Evolutionary conservation across 2,329 filamentous ascomycete species (phyloP).

Genomic region (Arthrobotrys iridis): DNA sequence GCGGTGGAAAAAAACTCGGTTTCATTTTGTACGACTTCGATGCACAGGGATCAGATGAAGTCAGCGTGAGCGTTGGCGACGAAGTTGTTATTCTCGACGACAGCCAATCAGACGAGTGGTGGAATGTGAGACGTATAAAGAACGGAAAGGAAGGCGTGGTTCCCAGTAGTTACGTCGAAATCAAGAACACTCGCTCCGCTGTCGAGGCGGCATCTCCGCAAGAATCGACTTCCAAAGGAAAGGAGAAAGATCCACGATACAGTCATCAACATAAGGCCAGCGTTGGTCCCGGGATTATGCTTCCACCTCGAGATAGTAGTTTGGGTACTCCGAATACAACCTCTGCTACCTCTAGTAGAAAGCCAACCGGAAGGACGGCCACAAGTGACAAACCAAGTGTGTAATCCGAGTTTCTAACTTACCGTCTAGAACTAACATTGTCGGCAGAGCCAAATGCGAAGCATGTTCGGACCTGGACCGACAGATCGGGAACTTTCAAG

Average conservation of each 20-base stretch:
- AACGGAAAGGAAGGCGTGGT: conserved; percentile 96
- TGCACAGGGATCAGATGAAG: conserved; percentile 95
- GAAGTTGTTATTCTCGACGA: conserved; percentile 92
- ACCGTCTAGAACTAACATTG: conserved; percentile 49
- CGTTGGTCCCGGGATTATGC: conserved; percentile 78
- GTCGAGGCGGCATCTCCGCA: conserved; percentile 64
- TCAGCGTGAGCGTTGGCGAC: conserved; percentile 87
- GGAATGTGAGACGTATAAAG: conserved; percentile 89
- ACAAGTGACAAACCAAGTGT: conserved; percentile 55
- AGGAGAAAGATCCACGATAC: conserved; percentile 66
- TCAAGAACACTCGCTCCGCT: conserved; percentile 66
- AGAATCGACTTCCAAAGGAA: conserved; percentile 85
- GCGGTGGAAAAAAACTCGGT: conserved; percentile 71
- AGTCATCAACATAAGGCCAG: conserved; percentile 41
- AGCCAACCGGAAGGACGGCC: conserved; percentile 39
- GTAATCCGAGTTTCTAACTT: conserved; percentile 37
- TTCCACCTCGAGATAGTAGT: conserved; percentile 83
- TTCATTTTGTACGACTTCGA: conserved; percentile 92
- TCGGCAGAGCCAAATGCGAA: conserved; percentile 78
- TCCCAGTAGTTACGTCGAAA: conserved; percentile 93
- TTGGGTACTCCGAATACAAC: conserved; percentile 64
- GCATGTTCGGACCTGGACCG: conserved; percentile 92
- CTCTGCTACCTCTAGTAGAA: conserved; percentile 28
- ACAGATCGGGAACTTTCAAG: conserved; percentile 93
- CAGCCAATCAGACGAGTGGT: conserved; percentile 95